A percentile compares a stretch with the other conserved stretches of the same genome.
Conservation (phyloP, 2,329 filamentous ascomycete genomes). For the Cadophora sp. region DNA sequence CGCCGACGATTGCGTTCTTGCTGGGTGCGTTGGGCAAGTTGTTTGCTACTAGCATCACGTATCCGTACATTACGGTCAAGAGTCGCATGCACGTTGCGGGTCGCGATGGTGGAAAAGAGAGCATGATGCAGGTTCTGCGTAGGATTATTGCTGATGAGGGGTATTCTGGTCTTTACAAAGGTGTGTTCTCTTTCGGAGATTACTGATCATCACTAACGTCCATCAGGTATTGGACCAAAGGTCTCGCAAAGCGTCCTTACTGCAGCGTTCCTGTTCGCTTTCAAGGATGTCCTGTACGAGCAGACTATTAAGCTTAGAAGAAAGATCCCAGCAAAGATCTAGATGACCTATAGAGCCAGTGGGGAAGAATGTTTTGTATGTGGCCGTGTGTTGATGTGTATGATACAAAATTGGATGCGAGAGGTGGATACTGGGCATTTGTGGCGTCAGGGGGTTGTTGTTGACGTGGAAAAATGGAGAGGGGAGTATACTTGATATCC, state of each 20-base stretch:
- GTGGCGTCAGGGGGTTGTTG: constrained; percentile 8
- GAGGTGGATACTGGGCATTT: neutral
- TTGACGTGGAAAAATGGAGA: neutral
- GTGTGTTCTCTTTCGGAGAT: constrained; percentile 55
- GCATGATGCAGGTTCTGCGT: constrained; percentile 78
- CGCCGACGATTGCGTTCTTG: constrained; percentile 86
- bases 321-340: constrained; percentile 38
- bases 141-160: constrained; percentile 88
- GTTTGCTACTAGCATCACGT: constrained; percentile 90
- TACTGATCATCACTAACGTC: constrained; percentile 27
- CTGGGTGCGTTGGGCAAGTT: constrained; percentile 94
- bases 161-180: constrained; percentile 91
- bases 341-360: neutral
- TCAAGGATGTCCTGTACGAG: constrained; percentile 96
- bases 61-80: constrained; percentile 99
- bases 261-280: constrained; percentile 94
- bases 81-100: constrained; percentile 94
- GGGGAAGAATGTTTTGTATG: neutral
- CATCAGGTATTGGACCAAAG: constrained; percentile 88
- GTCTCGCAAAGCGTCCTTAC: constrained; percentile 96
- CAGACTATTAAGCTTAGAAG: constrained; percentile 72
- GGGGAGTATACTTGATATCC: neutral
- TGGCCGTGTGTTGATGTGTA: constrained; percentile 17
- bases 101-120: constrained; percentile 77
- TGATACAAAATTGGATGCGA: constrained; percentile 4